Base-by-base conservation (phyloP, 768 basidiomycete species). In the Phaeotremella fagi region DNA sequence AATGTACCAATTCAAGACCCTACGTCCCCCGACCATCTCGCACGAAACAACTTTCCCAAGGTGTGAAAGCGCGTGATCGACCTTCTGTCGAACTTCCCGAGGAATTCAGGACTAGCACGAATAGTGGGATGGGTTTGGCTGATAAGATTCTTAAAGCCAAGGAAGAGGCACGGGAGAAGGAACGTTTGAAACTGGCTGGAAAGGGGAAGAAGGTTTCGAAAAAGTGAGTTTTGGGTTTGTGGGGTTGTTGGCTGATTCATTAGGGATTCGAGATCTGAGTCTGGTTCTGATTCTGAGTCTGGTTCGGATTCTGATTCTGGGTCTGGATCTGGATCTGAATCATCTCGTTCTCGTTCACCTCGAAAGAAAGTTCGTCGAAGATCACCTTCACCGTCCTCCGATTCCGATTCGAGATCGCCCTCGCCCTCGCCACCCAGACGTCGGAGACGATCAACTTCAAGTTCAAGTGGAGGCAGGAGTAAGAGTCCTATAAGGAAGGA, bases 11-110 rank as follows among this genome's bases (percentile, higher is more conserved):
- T 16, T 63, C 81, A 20, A 80, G 86, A 2, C 87, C 89, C 23
- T 97, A 95, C 71, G 79, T 89, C 35, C 82, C 88, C 11, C 81
- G 92, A n/a, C 91, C 91, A 1, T 90, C 89, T 29, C 82, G 90
- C 36, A 88, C 88, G 1, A 82, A 90, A 63, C 83, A 85, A 72
- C 81, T 97, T 15, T 86, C 90, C 64, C 87, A 88, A 50, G 59
- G 52, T 15, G 45, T 23, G 28, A 28, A 25, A 36, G 59, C 52
- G 20, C 35, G 84, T 6, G 85, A 85, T 9, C 83, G 84, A 61
- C 88, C 89, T 3, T 83, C 82, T 16, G 84, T 88, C 0, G 87
- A 89, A 57, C 82, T 90, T 11, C 90, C 90, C 3, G 90, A 91
- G 57, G 91, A 95, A 73, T 92, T 95, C 75, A 89, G 83, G 78